Base-by-base conservation (phyloP, 306 rosid species). In the Cucumis hystrix region DNA sequence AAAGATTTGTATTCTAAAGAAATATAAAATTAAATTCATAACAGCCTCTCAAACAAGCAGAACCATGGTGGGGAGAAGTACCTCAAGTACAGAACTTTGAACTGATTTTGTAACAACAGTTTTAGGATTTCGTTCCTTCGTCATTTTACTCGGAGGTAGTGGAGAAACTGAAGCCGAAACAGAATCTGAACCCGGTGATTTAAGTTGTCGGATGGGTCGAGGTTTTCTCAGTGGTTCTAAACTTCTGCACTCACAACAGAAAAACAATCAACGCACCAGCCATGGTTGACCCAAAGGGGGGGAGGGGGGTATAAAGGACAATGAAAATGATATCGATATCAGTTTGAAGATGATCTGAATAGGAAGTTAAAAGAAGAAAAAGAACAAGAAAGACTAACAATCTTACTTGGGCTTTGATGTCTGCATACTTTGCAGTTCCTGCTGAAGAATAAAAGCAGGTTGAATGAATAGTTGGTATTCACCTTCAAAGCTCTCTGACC, bases 341-440 rank as follows among this genome's bases (percentile, higher is more conserved):
- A 69, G 37, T 69, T 47, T 21, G 57, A 21, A 47, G 58, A 47
- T 49, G 21, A 49, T 25, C 15, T 49, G 43, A 71, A 25, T 1
- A 47, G 59, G 14, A 25, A 49, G 60, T 8, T 20, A 21, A 14
- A 43, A 12, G 54, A n/a, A 45, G 41, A 33, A 47, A 11, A 17
- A 47, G 23, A 35, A 25, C 15, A 62, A 25, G 60, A 20, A 77
- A 73, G 52, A 78, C 58, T 13, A 69, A 51, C 62, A 61, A 80
- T 60, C 89, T 83, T 87, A 93, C 98, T 91, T 93, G 78, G 87
- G 74, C 83, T 91, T 89, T 71, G 91, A 85, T 37, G 89, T 86
- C 91, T 93, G 97, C 98, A 91, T 93, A 68, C 12, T 77, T 77
- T 65, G 59, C 83, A 61, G 73, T 40, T 78, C 54, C 66, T 51